phyloP scores from a whole-genome alignment of 2,329 filamentous ascomycete genomes.

The Paecilomyces niveus region DNA sequence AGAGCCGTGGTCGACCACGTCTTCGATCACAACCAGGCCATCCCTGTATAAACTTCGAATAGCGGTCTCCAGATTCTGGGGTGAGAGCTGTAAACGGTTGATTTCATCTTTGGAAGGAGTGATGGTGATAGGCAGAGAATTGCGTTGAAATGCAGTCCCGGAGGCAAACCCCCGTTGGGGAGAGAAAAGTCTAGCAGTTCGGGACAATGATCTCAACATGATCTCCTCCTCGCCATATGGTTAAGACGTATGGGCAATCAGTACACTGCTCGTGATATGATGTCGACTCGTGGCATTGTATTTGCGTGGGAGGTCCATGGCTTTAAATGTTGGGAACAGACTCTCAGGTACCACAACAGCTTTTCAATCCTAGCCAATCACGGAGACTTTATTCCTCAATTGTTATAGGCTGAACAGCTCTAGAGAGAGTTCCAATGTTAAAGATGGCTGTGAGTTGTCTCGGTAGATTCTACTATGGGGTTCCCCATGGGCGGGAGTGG shows the following conservation, averaged over 20 bases:
- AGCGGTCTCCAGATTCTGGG: constrained; percentile 50
- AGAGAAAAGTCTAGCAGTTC: neutral
- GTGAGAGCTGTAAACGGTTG: constrained; percentile 29
- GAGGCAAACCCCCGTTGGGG: neutral
- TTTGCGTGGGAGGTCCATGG: neutral
- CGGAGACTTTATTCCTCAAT: neutral
- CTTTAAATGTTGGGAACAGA: neutral
- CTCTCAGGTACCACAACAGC: neutral
- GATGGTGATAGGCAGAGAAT: constrained; percentile 21
- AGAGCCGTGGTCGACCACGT: constrained; percentile 44
- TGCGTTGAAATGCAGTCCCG: neutral
- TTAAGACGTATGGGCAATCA: neutral
- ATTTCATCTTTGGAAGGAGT: constrained; percentile 38
- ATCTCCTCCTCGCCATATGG: neutral
- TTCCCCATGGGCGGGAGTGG: neutral
- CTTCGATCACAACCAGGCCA: constrained; percentile 51
- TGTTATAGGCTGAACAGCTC: neutral
- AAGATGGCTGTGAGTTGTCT: neutral
- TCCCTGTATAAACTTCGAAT: constrained; percentile 47
- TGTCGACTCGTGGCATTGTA: neutral
- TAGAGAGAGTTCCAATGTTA: neutral
- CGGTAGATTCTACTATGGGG: neutral
- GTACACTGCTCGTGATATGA: neutral
- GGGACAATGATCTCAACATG: neutral
- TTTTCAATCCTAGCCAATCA: neutral